These are phyloP conservation scores for Nannizziopsis arthrosporioides DNA, from an alignment of 2,329 filamentous ascomycete species.

Conservation along the genomic window DNA sequence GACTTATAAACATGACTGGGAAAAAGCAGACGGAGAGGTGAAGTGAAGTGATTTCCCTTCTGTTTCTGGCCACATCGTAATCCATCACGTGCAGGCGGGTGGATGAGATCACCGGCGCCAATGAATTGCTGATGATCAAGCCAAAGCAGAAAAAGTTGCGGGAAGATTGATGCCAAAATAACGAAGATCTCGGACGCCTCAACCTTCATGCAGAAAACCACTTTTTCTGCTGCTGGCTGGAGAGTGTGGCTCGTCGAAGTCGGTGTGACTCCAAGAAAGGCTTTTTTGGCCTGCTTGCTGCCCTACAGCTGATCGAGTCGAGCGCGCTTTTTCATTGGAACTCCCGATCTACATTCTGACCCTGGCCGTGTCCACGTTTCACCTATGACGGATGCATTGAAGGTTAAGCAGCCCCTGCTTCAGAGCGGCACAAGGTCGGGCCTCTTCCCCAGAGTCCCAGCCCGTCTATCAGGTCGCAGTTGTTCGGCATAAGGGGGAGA, in stretches of 20 bases:
- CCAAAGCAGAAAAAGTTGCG: no score
- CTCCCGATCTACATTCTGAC: conserved; percentile 3
- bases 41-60: background rate
- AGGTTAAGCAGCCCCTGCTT: conserved; percentile 1
- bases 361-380: conserved; percentile 9
- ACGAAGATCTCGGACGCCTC: background rate
- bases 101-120: conserved; percentile 6
- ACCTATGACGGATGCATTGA: conserved; percentile 4
- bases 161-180: no score
- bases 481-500: no score
- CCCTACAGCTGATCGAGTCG: background rate
- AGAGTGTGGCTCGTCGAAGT: no score
- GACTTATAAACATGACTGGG: background rate
- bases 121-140: no score
- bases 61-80: background rate
- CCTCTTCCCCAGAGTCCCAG: background rate
- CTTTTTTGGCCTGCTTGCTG: background rate
- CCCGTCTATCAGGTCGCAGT: background rate
- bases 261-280: no score
- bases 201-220: background rate
- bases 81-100: conserved; percentile 7
- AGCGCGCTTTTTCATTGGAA: background rate
- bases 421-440: background rate
- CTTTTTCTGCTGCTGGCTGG: background rate
- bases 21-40: background rate